Base-by-base conservation (phyloP, 148 eudicot genomes). In the Spergularia bocconei region DNA sequence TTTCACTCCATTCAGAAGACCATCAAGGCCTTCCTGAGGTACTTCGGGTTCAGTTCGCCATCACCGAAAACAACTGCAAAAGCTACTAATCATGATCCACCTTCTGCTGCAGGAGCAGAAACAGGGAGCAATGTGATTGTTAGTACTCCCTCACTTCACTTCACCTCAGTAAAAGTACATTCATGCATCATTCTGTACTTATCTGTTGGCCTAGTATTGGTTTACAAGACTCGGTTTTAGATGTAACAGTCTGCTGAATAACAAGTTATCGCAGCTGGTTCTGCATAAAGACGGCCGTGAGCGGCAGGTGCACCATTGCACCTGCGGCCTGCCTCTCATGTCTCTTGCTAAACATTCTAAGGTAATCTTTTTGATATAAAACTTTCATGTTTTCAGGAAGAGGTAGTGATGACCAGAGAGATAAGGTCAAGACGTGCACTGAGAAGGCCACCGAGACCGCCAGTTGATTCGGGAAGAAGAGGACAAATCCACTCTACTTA, bases 401-500 rank as follows among this genome's bases (percentile, higher is more conserved):
- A 71, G 57, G 2, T 54, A 14, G 38, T 0, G 13, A 50, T 41
- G 63, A 70, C 25, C 56, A 71, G 75, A 64, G 57, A 25, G 53
- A 39, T 60, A 36, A 61, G 7, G 29, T 1, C 36, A 16, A 48
- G 54, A n/a, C 15, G 20, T 6, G 20, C 16, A 52, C 19, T 63
- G 13, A 70, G 36, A 51, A 71, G 39, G 58, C 80, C 80, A 71
- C 47, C 47, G 15, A 41, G 16, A 64, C 80, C 75, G 9, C 65
- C 50, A 41, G 56, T 72, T 39, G 11, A 38, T 2, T 0, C 76
- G 0, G 80, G 80, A 77, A 63, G 57, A 54, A 56, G 56, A 20
- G 80, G 80, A 63, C 80, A 77, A n/a, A 44, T 77, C 44, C 75
- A 77, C 69, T 4, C 48, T 12, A 19, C 39, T 60, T 47, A 12